Evolutionary conservation across 768 basidiomycete genomes (phyloP).

Genomic region (Pleurotus citrinopileatus): DNA sequence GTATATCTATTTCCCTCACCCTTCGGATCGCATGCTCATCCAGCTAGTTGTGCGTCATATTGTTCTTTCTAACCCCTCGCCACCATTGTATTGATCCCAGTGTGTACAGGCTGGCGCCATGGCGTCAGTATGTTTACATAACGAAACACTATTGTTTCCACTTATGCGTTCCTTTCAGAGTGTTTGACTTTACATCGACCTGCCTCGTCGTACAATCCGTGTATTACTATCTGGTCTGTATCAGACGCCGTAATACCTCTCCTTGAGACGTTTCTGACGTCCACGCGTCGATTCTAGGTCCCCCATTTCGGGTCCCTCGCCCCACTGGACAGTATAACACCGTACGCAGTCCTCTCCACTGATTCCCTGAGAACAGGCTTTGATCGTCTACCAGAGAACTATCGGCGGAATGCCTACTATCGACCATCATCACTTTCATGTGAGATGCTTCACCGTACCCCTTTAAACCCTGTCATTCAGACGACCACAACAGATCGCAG

Average conservation of each 20-base stretch:
- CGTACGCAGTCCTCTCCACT: no score
- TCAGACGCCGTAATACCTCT: not conserved
- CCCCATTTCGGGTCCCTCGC: constrained; percentile 39
- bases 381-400: constrained; percentile 27
- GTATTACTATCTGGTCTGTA: constrained; percentile 40
- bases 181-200: constrained; percentile 36
- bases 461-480: no score
- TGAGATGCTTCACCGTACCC: no score
- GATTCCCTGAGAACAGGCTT: not conserved
- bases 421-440: constrained; percentile 42
- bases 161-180: constrained; percentile 14
- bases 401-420: constrained; percentile 39
- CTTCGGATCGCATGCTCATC: constrained; percentile 25
- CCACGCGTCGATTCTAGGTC: constrained; percentile 23
- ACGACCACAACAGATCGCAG: no score
- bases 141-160: not conserved
- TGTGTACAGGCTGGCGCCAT: constrained; percentile 14
- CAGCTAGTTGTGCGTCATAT: constrained; percentile 26
- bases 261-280: not conserved
- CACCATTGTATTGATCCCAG: not conserved
- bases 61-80: not conserved
- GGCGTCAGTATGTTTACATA: constrained; percentile 11
- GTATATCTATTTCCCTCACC: constrained; percentile 35
- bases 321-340: constrained; percentile 35
- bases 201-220: constrained; percentile 39